Conservation (phyloP, 2,329 filamentous ascomycete genomes). For the Meredithiella fracta region DNA sequence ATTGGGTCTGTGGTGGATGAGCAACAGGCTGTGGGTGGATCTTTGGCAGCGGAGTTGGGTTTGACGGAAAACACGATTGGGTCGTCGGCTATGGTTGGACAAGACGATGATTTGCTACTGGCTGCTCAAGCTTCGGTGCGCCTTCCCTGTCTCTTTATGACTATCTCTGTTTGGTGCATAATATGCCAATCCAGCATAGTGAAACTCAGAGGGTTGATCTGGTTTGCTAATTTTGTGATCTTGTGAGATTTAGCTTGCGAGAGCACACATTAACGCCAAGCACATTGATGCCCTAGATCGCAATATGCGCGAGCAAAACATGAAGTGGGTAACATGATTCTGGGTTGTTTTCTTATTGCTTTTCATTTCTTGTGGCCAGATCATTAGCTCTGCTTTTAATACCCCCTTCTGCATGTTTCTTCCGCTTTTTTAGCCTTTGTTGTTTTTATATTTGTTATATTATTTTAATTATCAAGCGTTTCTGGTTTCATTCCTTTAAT, state of each 20-base stretch:
- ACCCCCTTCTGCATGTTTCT: too few relatives aligned
- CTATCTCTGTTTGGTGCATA: conserved; percentile 8
- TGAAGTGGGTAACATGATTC: conserved; percentile 22
- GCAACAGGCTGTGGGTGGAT: not conserved
- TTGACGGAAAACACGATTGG: not conserved
- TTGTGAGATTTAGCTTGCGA: conserved; percentile 15
- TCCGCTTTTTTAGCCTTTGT: not conserved
- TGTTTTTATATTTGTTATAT: not conserved
- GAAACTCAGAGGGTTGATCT: not conserved
- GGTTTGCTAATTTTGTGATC: not conserved
- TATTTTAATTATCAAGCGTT: not conserved
- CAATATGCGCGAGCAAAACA: conserved; percentile 39
- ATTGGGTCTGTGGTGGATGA: conserved; percentile 14
- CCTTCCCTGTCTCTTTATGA: conserved; percentile 27
- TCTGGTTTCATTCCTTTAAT: conserved; percentile 16
- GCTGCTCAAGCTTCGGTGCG: conserved; percentile 52
- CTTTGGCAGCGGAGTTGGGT: not conserved
- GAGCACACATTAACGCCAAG: conserved; percentile 26
- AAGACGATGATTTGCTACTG: conserved; percentile 46
- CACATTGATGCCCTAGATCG: conserved; percentile 38
- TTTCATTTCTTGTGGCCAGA: too few relatives aligned
- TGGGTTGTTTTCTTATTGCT: conserved; percentile 14
- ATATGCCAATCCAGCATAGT: not conserved
- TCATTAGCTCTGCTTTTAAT: too few relatives aligned
- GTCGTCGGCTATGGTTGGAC: not conserved